Percentiles rank a stretch among this genome's conserved stretches.
These are phyloP conservation scores for Butyriboletus loyo DNA, from an alignment of 768 basidiomycete species.

Conservation along the genomic window DNA sequence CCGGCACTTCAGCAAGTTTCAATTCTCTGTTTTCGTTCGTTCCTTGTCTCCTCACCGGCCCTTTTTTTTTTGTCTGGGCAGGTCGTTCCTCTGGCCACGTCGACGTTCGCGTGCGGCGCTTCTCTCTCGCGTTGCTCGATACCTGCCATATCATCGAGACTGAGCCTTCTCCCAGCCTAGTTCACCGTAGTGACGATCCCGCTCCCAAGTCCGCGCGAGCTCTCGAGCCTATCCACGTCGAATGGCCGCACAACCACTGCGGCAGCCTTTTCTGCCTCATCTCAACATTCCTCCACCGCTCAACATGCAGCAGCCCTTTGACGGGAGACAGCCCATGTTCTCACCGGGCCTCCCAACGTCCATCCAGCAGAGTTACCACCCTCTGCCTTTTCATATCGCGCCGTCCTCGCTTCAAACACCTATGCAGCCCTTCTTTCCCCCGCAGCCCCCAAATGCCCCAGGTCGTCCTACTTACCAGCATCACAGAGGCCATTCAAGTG, in stretches of 20 bases:
- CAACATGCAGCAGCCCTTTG: slow-evolving; percentile 55
- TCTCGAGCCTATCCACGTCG: background rate
- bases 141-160: background rate
- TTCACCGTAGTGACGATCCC: background rate
- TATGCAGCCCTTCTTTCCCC: slow-evolving; percentile 66
- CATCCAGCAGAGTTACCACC: slow-evolving; percentile 56
- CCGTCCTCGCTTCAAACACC: slow-evolving; percentile 61
- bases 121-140: background rate
- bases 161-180: background rate
- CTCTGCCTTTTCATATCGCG: slow-evolving; percentile 44
- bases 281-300: slow-evolving; percentile 57
- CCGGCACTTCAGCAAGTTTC: background rate
- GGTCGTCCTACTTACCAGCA: slow-evolving; percentile 50
- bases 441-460: slow-evolving; percentile 47
- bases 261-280: slow-evolving; percentile 52
- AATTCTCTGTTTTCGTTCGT: background rate
- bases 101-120: slow-evolving; percentile 8
- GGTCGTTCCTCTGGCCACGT: background rate
- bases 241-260: slow-evolving; percentile 37
- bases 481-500: slow-evolving; percentile 53
- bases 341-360: slow-evolving; percentile 65
- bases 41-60: background rate
- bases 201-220: background rate
- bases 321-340: slow-evolving; percentile 47
- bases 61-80: background rate